phyloP scores from a whole-genome alignment of 2,329 filamentous ascomycete species.

The Beauveria pseudobassiana region DNA sequence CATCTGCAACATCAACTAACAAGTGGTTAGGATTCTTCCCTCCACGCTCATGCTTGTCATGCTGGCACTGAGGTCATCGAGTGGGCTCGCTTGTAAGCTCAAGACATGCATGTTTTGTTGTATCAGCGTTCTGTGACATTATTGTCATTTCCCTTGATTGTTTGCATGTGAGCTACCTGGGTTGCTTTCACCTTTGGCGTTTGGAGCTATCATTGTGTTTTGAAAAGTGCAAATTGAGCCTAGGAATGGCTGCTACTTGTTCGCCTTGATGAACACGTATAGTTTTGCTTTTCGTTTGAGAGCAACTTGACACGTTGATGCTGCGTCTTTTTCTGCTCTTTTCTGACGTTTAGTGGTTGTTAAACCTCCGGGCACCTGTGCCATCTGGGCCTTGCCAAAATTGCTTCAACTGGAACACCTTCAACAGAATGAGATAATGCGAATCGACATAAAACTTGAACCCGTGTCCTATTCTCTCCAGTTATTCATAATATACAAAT shows the following conservation, averaged over 20 bases:
- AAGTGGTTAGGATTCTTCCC: conserved; percentile 66
- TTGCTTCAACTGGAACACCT: background rate
- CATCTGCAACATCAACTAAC: conserved; percentile 18
- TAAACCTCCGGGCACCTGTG: background rate
- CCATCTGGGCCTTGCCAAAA: too few species aligned
- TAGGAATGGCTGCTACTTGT: background rate
- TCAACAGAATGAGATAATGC: background rate
- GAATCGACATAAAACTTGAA: background rate
- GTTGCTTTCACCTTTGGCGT: background rate
- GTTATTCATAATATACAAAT: background rate
- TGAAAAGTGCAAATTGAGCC: background rate
- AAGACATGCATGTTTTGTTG: conserved; percentile 9
- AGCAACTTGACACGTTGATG: background rate
- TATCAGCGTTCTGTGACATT: conserved; percentile 5
- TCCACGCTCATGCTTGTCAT: conserved; percentile 88
- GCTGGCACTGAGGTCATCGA: conserved; percentile 88
- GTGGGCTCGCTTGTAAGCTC: conserved; percentile 51
- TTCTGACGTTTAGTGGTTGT: background rate
- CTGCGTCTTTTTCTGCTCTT: background rate
- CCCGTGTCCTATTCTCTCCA: background rate
- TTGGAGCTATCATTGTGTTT: background rate
- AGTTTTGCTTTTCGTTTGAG: background rate
- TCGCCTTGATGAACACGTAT: background rate
- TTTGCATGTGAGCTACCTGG: background rate
- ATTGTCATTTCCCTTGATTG: background rate